A percentile compares a stretch with the other conserved stretches of the same genome.
Conservation (phyloP, 2,329 filamentous ascomycete genomes). For the Cyanodermella asteris region DNA sequence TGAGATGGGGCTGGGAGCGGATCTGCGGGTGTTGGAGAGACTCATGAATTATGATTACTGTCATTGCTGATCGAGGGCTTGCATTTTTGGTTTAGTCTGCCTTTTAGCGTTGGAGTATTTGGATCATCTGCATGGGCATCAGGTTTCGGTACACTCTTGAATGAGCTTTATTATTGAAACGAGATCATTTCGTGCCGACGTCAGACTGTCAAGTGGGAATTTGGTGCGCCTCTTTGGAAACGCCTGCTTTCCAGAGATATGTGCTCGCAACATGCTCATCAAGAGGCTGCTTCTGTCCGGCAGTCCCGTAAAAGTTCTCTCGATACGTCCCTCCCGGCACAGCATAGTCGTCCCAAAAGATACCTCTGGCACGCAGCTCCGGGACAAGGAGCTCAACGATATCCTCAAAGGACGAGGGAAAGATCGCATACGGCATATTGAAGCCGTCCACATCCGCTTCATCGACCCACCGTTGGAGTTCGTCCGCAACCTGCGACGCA, state of each 20-base stretch:
- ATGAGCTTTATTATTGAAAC: too few species aligned
- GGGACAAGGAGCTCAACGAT: constrained; percentile 43
- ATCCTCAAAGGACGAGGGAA: constrained; percentile 45
- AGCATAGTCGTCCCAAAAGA: constrained; percentile 22
- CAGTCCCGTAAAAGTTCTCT: constrained; percentile 34
- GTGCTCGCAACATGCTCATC: constrained; percentile 30
- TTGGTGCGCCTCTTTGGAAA: too few species aligned
- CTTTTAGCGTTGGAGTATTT: too few species aligned
- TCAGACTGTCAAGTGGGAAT: too few species aligned
- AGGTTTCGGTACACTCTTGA: too few species aligned
- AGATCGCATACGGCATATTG: constrained; percentile 49
- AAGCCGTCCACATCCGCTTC: constrained; percentile 56
- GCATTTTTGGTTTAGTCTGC: too few species aligned
- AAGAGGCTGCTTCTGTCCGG: constrained; percentile 28
- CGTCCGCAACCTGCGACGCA: constrained; percentile 40
- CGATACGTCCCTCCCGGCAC: constrained; percentile 37
- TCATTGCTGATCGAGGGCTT: too few species aligned
- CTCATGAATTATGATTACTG: not conserved
- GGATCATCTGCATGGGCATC: too few species aligned
- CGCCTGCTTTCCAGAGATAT: constrained; percentile 17
- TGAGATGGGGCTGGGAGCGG: not conserved
- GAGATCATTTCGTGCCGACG: too few species aligned
- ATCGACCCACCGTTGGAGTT: constrained; percentile 42
- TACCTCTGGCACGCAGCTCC: constrained; percentile 22
- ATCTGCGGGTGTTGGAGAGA: not conserved